Base-by-base conservation (phyloP, 352 stramenopile genomes). In the Salisapilia sapeloensis region DNA sequence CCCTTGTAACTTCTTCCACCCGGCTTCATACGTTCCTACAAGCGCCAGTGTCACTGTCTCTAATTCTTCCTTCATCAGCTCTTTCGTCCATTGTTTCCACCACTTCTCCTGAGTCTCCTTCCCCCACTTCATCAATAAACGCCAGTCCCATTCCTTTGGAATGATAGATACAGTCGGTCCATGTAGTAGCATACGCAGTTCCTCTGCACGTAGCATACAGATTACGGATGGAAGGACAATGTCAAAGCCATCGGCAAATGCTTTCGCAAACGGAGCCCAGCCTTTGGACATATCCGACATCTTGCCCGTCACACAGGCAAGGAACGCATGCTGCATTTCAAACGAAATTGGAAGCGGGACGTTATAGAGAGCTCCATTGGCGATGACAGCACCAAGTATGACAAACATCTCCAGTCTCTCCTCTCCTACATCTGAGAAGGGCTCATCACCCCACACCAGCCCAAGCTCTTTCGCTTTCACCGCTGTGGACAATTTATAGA, bases 11-110 rank as follows among this genome's bases (percentile, higher is more conserved):
- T 44, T 38, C 23, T 58, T 42, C n/a, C 60, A 71, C 17, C 54
- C 49, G 4, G 51, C 30, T 14, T 56, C 34, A 8, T 62, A 71
- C 11, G 64, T 71, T 12, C 47, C 51, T 3, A 52, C 46, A 47
- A 81, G 58, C 35, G 60, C 64, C 16, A 83, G 27, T 25, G 79
- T 40, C 6, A 81, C 6, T 25, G 70, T 42, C 22, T 74, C 56
- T 26, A 64, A 60, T 32, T 83, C 67, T 25, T 83, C 64, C 1
- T 66, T 23, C 3, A 72, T 57, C 10, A 83, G 50, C 21, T 80
- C 64, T 1, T 17, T 50, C 11, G 74, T 46, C 11, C 80, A 32
- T 11, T 64, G 58, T 26, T 46, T 45, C 36, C 61, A 49, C 67
- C 63, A 83, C 20, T 11, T 20, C 18, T 18, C 23, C 7, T 16